phyloP scores from a whole-genome alignment of 495 filamentous ascomycete species.

The Lasiosphaeria hispida region DNA sequence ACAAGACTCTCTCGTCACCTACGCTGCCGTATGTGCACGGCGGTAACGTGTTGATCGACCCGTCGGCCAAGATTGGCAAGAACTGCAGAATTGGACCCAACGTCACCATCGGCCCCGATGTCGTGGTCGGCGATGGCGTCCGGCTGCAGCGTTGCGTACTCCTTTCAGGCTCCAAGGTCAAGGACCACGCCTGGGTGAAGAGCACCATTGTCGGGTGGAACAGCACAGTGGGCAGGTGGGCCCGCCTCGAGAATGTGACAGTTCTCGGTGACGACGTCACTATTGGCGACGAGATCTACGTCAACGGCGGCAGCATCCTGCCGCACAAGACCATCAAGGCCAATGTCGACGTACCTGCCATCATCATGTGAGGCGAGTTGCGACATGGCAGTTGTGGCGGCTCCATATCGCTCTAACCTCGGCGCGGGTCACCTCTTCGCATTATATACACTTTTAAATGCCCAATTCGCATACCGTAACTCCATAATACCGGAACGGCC shows the following conservation, averaged over 20 bases:
- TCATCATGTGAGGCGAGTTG: slow-evolving; percentile 66
- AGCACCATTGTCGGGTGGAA: slow-evolving; percentile 99
- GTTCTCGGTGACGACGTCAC: slow-evolving; percentile 99
- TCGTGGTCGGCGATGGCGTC: slow-evolving; percentile 93
- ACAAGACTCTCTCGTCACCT: slow-evolving; percentile 74
- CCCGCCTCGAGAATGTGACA: slow-evolving; percentile 93
- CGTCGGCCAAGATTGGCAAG: slow-evolving; percentile 93
- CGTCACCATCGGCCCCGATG: slow-evolving; percentile 92
- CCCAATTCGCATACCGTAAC: no score
- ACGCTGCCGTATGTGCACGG: slow-evolving; percentile 83
- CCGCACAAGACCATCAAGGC: slow-evolving; percentile 99
- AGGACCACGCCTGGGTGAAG: slow-evolving; percentile 99
- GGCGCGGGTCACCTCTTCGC: no score
- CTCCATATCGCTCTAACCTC: no score
- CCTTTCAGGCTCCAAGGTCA: slow-evolving; percentile 85
- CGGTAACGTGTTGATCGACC: slow-evolving; percentile 95
- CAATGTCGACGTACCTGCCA: slow-evolving; percentile 90
- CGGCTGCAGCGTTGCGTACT: slow-evolving; percentile 92
- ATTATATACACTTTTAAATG: no score
- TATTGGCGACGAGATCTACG: slow-evolving; percentile 97
- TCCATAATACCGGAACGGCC: no score
- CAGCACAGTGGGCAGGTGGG: slow-evolving; percentile 93
- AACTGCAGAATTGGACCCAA: slow-evolving; percentile 99
- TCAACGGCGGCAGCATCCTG: slow-evolving; percentile 94
- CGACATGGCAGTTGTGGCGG: no score